phyloP scores from a whole-genome alignment of 441 rosid species.

The Dalechampia spathulata region DNA sequence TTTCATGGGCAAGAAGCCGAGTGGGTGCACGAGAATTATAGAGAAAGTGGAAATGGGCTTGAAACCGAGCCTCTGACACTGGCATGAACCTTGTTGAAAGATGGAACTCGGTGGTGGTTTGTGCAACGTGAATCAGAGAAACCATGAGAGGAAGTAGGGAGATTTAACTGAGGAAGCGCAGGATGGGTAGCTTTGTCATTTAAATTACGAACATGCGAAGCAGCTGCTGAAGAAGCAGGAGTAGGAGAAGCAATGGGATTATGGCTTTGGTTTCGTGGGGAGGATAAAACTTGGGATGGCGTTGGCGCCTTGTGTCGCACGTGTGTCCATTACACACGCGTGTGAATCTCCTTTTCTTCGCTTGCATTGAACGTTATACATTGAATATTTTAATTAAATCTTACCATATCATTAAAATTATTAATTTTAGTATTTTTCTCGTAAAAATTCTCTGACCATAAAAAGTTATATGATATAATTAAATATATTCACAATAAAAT shows the following conservation, averaged over 20 bases:
- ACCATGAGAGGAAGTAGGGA: constrained; percentile 10
- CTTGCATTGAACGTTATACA: too few species aligned
- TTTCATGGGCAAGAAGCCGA: constrained; percentile 27
- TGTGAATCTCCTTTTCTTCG: neutral
- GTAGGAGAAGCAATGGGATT: neutral
- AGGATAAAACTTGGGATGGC: neutral
- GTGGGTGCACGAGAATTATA: constrained; percentile 29
- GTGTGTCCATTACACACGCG: neutral
- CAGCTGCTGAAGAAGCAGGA: neutral
- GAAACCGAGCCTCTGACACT: constrained; percentile 30
- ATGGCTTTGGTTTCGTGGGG: neutral
- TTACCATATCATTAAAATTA: too few species aligned
- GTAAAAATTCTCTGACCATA: too few species aligned
- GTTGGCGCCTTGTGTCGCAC: constrained; percentile 20
- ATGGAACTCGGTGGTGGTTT: constrained; percentile 26
- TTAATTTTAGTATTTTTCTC: too few species aligned
- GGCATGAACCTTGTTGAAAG: constrained; percentile 33
- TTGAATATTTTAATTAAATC: too few species aligned
- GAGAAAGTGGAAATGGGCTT: constrained; percentile 23
- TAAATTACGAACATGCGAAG: neutral
- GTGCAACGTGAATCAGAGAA: constrained; percentile 17
- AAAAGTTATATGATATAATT: too few species aligned
- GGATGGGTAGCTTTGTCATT: constrained; percentile 18
- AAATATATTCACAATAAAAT: too few species aligned
- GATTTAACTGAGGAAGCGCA: constrained; percentile 10